These are phyloP conservation scores for Pythium monospermum DNA, from an alignment of 352 stramenopile genomes.

Conservation along the genomic window DNA sequence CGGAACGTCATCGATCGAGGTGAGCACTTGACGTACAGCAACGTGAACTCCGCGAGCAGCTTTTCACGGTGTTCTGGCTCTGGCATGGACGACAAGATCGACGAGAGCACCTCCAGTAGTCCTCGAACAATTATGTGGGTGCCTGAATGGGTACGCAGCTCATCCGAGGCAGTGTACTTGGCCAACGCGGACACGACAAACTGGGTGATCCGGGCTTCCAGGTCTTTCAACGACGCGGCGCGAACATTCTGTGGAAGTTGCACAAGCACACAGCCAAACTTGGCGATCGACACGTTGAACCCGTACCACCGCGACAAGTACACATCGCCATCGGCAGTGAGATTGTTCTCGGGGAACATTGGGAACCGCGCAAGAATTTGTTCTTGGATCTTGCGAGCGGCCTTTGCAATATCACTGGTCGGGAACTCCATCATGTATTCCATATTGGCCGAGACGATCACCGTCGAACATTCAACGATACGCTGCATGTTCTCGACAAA, in stretches of 20 bases:
- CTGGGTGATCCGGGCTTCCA: constrained; percentile 39
- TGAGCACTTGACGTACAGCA: constrained; percentile 62
- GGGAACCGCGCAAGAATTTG: constrained; percentile 55
- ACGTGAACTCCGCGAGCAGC: constrained; percentile 53
- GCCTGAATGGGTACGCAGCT: constrained; percentile 46
- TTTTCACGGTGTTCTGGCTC: constrained; percentile 26
- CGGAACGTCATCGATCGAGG: constrained; percentile 69
- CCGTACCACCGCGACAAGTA: constrained; percentile 61
- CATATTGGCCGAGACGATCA: constrained; percentile 50
- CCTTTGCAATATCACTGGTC: constrained; percentile 27
- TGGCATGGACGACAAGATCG: constrained; percentile 27
- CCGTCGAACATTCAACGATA: constrained; percentile 62
- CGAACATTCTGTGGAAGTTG: constrained; percentile 13
- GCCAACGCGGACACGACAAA: constrained; percentile 58
- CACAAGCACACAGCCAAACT: constrained; percentile 59
- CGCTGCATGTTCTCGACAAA: constrained; percentile 73
- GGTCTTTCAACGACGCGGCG: constrained; percentile 9
- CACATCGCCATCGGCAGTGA: constrained; percentile 37
- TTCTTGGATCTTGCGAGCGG: constrained; percentile 36
- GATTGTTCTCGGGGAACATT: constrained; percentile 44
- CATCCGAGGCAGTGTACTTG: constrained; percentile 58
- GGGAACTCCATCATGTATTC: constrained; percentile 20
- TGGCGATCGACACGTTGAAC: constrained; percentile 66
- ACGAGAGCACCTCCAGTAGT: constrained; percentile 54
- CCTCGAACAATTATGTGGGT: constrained; percentile 58